These are phyloP conservation scores for Calonectria ilicicola DNA, from an alignment of 2,329 filamentous ascomycete species.

Conservation along the genomic window DNA sequence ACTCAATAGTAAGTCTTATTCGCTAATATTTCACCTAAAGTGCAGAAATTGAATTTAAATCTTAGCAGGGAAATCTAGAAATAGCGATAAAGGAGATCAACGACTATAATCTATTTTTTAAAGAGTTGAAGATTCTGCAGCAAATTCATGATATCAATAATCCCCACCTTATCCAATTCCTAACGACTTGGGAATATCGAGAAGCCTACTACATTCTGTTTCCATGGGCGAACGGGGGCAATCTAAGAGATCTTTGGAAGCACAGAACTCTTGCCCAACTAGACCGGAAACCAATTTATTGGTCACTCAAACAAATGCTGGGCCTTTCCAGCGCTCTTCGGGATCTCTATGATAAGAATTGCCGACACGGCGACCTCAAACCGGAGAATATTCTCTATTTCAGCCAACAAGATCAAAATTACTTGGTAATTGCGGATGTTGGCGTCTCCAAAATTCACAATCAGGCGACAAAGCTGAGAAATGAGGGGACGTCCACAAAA, in stretches of 20 bases:
- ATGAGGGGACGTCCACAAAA: conserved; percentile 13
- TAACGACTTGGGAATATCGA: conserved; percentile 24
- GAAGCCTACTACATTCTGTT: conserved; percentile 25
- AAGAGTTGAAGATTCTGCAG: conserved; percentile 19
- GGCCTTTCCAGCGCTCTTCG: conserved; percentile 21
- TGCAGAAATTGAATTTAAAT: neutral
- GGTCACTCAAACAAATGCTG: conserved; percentile 30
- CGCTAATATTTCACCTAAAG: fast-evolving
- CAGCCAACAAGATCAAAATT: neutral
- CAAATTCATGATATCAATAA: conserved; percentile 13
- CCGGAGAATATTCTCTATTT: conserved; percentile 34
- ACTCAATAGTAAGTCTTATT: neutral
- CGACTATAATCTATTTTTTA: neutral
- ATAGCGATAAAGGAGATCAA: conserved; percentile 28
- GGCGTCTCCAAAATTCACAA: conserved; percentile 29
- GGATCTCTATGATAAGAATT: conserved; percentile 20
- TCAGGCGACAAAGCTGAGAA: conserved; percentile 19
- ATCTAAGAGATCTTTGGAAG: conserved; percentile 28
- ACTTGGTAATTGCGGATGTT: conserved; percentile 29
- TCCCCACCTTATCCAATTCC: conserved; percentile 20
- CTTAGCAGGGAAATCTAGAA: neutral
- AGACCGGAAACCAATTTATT: neutral
- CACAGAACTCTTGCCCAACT: neutral
- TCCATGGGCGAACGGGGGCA: conserved; percentile 33
- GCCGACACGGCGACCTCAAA: conserved; percentile 35